A percentile compares a stretch with the other conserved stretches of the same genome.
phyloP scores from a whole-genome alignment of 345 rosid genomes.

The Mangifera indica region DNA sequence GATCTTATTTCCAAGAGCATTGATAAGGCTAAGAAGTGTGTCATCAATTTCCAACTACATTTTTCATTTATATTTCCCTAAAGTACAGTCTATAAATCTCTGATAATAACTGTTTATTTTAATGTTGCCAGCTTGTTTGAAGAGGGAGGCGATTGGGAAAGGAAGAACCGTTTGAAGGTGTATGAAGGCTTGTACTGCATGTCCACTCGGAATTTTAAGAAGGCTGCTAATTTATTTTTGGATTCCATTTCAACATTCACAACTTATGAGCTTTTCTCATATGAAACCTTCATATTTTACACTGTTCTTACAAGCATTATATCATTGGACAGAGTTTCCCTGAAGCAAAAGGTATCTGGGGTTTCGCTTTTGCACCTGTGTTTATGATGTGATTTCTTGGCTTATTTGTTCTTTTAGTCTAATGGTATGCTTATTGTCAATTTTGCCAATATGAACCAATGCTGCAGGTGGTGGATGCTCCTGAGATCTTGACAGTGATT shows the following conservation, averaged over 20 bases:
- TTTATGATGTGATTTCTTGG: constrained; percentile 10
- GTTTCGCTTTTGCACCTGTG: constrained; percentile 6
- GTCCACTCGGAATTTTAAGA: constrained; percentile 85
- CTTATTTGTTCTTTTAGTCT: not conserved
- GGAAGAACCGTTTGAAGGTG: constrained; percentile 95
- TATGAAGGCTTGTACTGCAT: constrained; percentile 94
- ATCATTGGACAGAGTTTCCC: constrained; percentile 90
- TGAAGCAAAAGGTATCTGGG: constrained; percentile 83
- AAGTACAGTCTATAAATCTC: constrained; percentile 4
- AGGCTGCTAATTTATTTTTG: constrained; percentile 84
- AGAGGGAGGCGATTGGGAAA: constrained; percentile 99
- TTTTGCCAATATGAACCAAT: constrained; percentile 14
- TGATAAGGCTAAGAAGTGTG: constrained; percentile 91
- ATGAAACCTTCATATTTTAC: constrained; percentile 93
- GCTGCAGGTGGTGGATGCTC: constrained; percentile 95
- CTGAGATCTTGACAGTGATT: constrained; percentile 96
- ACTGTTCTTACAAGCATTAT: constrained; percentile 94
- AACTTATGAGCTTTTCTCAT: constrained; percentile 91
- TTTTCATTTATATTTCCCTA: constrained; percentile 9
- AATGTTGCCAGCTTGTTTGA: constrained; percentile 76
- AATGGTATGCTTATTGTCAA: not conserved
- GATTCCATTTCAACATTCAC: constrained; percentile 99
- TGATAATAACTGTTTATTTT: constrained; percentile 6
- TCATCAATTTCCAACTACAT: constrained; percentile 10
- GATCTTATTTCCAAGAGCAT: constrained; percentile 91